Base-by-base conservation (phyloP, 805 yeast species). In the Ogataea methanolica region DNA sequence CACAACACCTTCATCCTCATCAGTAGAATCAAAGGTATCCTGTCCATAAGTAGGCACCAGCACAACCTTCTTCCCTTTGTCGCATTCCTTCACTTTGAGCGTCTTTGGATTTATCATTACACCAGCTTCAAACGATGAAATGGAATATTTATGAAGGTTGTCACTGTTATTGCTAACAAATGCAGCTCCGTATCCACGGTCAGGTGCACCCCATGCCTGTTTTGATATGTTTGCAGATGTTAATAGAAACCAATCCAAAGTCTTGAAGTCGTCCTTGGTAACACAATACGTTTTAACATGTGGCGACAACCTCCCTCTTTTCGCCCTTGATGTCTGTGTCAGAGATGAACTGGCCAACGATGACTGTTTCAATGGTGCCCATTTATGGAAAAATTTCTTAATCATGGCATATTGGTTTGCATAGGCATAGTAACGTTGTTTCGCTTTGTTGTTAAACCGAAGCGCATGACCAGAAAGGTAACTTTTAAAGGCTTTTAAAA, bases 191-290 rank as follows among this genome's bases (percentile, higher is more conserved):
- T 50, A 52, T 3, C 56, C 53, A 23, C 63, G 46, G 36, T 60
- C 55, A 15, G 69, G 67, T 5, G 60, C 66, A 0, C 96, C 96
- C 96, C 96, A 88, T 1, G 96, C 96, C 50, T 80, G 85, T 46
- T 78, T 78, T 33, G 91, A 83, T 37, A 87, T 58, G 58, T 88
- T 88, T 33, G 88, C 85, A 42, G 90, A 83, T 0, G 94, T 85
- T 59, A 85, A 70, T 6, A 85, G 61, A 17, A 82, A 74, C 95
- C 96, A 88, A 43, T 78, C 74, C 5, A 85, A 60, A 2, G 78
- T 66, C 34, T 65, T 55, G 62, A 75, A 78, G 43, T 72, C 57
- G 53, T 79, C 80, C 4, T 74, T 74, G 12, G 83, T 74, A 52
- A 79, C 73, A 48, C 79, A 58, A 55, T 85, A 80, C 33, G 86